Percentiles rank a stretch among this genome's conserved stretches.
Conservation (phyloP, 345 rosid species). For the Citrus medica region DNA sequence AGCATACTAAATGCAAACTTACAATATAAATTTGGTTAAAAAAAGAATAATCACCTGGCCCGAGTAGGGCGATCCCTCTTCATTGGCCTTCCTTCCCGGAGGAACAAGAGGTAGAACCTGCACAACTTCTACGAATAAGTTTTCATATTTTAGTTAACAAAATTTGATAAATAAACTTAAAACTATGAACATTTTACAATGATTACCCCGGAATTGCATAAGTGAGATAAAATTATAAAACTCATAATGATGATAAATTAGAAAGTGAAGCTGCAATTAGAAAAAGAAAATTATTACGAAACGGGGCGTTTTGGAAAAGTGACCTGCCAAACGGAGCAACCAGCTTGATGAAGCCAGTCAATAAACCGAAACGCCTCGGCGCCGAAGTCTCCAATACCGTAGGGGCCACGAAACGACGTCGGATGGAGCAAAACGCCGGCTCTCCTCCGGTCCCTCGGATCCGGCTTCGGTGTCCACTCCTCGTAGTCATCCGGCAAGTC, state of each 20-base stretch:
- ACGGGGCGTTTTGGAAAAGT: neutral
- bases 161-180: neutral
- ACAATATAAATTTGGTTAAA: neutral
- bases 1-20: neutral
- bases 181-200: neutral
- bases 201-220: neutral
- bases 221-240: too few species aligned
- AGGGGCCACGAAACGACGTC: constrained; percentile 76
- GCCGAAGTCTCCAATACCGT: constrained; percentile 90
- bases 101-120: constrained; percentile 99
- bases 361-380: constrained; percentile 69
- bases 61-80: constrained; percentile 83
- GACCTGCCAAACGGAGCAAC: constrained; percentile 96
- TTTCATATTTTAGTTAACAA: neutral
- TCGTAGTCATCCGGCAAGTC: constrained; percentile 63
- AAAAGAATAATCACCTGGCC: constrained; percentile 56
- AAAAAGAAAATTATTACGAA: neutral
- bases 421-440: constrained; percentile 93
- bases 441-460: constrained; percentile 46
- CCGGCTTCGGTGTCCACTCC: constrained; percentile 48
- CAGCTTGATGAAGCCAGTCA: constrained; percentile 84
- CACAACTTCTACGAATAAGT: neutral
- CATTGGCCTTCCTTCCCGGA: constrained; percentile 57
- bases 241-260: too few species aligned
- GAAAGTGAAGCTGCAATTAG: neutral